Percentiles rank a stretch among this genome's conserved stretches.
These are phyloP conservation scores for Penicillium pancosmium DNA, from an alignment of 495 filamentous ascomycete species.

Conservation along the genomic window DNA sequence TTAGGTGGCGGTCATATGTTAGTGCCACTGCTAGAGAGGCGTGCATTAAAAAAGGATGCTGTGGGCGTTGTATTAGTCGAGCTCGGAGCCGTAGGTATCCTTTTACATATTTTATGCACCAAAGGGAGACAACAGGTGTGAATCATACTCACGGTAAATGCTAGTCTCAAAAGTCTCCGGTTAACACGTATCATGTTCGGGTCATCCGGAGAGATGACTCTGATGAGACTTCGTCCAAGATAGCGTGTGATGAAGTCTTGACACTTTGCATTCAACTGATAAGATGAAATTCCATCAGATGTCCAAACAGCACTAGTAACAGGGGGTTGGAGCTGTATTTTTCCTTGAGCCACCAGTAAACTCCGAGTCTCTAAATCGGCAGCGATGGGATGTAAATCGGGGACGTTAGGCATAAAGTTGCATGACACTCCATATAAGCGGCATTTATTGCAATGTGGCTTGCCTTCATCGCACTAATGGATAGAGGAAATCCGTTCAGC, in stretches of 20 bases:
- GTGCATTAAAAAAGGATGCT: slow-evolving; percentile 54
- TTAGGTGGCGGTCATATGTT: slow-evolving; percentile 48
- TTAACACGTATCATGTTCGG: slow-evolving; percentile 41
- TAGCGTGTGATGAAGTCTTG: slow-evolving; percentile 44
- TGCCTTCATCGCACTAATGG: slow-evolving; percentile 48
- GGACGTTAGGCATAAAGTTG: slow-evolving; percentile 40
- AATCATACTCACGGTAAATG: slow-evolving; percentile 37
- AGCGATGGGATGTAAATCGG: slow-evolving; percentile 42
- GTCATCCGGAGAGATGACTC: slow-evolving; percentile 35
- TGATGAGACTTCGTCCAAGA: slow-evolving; percentile 37
- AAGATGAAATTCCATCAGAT: slow-evolving; percentile 31
- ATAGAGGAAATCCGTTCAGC: slow-evolving; percentile 10
- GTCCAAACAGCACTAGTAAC: slow-evolving; percentile 36
- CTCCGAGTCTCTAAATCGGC: slow-evolving; percentile 18
- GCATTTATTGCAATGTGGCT: slow-evolving; percentile 49
- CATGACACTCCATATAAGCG: slow-evolving; percentile 44
- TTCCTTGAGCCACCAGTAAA: slow-evolving; percentile 22
- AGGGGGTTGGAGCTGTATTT: slow-evolving; percentile 24
- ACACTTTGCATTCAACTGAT: slow-evolving; percentile 38
- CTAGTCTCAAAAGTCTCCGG: slow-evolving; percentile 36
- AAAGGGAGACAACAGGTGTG: not conserved
- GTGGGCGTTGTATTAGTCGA: slow-evolving; percentile 24
- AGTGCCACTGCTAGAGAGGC: slow-evolving; percentile 45
- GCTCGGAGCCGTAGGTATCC: not conserved
- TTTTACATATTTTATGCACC: not conserved